Percentiles rank a stretch among this genome's conserved stretches.
phyloP scores from a whole-genome alignment of 2,329 filamentous ascomycete species.

The Penicillium italicum region DNA sequence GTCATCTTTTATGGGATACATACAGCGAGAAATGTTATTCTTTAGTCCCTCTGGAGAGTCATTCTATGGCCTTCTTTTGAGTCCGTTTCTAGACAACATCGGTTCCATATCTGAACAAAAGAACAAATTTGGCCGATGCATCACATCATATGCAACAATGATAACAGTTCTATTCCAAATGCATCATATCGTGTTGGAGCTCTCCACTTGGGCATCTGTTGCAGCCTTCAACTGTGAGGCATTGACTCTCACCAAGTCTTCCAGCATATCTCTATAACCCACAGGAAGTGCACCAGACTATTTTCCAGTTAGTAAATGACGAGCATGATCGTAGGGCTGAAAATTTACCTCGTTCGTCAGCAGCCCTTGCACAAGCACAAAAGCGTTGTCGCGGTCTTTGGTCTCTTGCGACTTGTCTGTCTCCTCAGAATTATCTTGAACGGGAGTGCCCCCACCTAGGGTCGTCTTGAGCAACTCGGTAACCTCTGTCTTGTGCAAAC shows the following conservation, averaged over 20 bases:
- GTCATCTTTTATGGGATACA: not conserved
- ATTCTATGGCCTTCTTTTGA: not conserved
- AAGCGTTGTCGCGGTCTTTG: conserved; percentile 43
- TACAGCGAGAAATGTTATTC: not conserved
- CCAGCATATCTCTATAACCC: conserved; percentile 27
- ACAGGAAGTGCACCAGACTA: conserved; percentile 31
- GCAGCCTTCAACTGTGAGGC: conserved; percentile 19
- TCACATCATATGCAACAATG: not conserved
- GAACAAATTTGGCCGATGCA: not conserved
- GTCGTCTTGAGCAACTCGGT: conserved; percentile 34
- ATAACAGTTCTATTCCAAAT: not conserved
- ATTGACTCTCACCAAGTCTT: conserved; percentile 28
- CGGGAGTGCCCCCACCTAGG: conserved; percentile 21
- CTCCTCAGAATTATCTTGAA: conserved; percentile 10
- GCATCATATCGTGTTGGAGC: not conserved
- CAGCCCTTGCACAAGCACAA: conserved; percentile 40
- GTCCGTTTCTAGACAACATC: not conserved
- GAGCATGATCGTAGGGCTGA: conserved; percentile 10
- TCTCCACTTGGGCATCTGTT: not conserved
- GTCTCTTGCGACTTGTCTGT: conserved; percentile 25
- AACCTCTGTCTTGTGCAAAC: conserved; percentile 35
- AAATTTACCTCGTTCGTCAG: conserved; percentile 39
- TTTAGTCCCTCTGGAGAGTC: not conserved
- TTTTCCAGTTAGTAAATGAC: conserved; percentile 15
- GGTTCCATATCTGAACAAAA: not conserved